phyloP scores from a whole-genome alignment of 805 yeast genomes.

The Spathaspora arborariae region DNA sequence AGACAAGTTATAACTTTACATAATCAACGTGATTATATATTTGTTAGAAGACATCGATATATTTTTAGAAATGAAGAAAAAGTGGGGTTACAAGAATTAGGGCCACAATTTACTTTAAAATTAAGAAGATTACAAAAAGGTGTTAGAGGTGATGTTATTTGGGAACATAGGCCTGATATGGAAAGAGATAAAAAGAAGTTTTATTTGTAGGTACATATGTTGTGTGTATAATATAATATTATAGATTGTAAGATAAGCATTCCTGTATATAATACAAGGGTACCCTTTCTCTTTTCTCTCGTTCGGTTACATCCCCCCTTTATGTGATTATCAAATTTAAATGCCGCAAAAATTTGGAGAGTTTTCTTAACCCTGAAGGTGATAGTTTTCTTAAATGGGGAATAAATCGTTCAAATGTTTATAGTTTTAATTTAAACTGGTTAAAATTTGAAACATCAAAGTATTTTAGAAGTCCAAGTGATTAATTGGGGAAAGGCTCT shows the following conservation, averaged over 20 bases:
- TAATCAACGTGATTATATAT: constrained; percentile 92
- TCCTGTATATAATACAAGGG: not conserved
- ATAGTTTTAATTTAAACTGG: too few species aligned
- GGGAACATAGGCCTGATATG: constrained; percentile 97
- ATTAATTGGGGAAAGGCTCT: too few species aligned
- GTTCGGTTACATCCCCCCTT: not conserved
- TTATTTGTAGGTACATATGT: constrained; percentile 48
- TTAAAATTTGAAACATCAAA: too few species aligned
- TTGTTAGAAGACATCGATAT: constrained; percentile 93
- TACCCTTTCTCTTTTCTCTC: not conserved
- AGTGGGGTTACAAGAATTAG: constrained; percentile 93
- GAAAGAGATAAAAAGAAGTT: constrained; percentile 94
- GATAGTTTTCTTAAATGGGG: too few species aligned
- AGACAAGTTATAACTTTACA: constrained; percentile 94
- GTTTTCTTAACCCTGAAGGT: too few species aligned
- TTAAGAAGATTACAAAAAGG: constrained; percentile 89
- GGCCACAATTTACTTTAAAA: constrained; percentile 93
- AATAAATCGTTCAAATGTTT: too few species aligned
- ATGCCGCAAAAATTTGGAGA: too few species aligned
- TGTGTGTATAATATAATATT: not conserved
- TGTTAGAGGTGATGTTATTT: constrained; percentile 83
- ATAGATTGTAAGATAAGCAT: not conserved
- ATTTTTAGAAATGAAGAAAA: constrained; percentile 83
- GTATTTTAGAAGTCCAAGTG: too few species aligned
- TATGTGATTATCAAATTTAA: too few species aligned